Base-by-base conservation (phyloP, 2,329 filamentous ascomycete species). In the Colletotrichum chlorophyti region DNA sequence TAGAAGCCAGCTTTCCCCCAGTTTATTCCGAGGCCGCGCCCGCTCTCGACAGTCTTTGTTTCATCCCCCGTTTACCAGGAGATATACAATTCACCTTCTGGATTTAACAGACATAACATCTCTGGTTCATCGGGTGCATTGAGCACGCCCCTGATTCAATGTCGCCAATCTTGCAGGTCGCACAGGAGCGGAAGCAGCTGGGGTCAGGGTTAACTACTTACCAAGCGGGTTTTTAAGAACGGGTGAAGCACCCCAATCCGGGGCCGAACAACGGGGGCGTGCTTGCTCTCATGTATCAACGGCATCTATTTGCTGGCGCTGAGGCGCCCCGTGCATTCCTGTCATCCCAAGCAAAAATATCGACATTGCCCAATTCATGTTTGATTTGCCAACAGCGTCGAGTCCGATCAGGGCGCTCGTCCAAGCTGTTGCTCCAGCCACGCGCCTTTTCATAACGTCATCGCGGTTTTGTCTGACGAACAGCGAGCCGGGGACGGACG, bases 111-210 rank as follows among this genome's bases (percentile, higher is more conserved):
- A 55, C 11, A 42, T 17, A 55, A 59, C 15, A 31, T 37, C 11
- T 53, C 54, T 58, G 49, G 41, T 31, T 48, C 51, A 55, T 29
- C 24, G 15, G 27, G 40, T 19, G 43, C 35, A 47, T 43, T n/a
- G n/a, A n/a, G n/a, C n/a, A 43, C 37, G 49, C 49, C 35, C 41
- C 42, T 42, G 29, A 17, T 17, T 15, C 29, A 43, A 40, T 23
- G 45, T 48, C 51, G 52, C 57, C 51, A 60, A 50, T 50, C 38
- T 57, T 23, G 32, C 43, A 49, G 38, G 43, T 51, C 43, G 45
- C 46, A 24, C 51, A 42, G 32, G 26, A 46, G 42, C 41, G 11
- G 27, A 19, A 49, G 23, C 38, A 21, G 21, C 51, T 31, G 42
- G 43, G 51, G 48, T 48, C 51, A 60, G 51, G 51, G 43, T 21